phyloP scores from a whole-genome alignment of 495 filamentous ascomycete genomes.

The Pseudomonodictys pantanalensis region DNA sequence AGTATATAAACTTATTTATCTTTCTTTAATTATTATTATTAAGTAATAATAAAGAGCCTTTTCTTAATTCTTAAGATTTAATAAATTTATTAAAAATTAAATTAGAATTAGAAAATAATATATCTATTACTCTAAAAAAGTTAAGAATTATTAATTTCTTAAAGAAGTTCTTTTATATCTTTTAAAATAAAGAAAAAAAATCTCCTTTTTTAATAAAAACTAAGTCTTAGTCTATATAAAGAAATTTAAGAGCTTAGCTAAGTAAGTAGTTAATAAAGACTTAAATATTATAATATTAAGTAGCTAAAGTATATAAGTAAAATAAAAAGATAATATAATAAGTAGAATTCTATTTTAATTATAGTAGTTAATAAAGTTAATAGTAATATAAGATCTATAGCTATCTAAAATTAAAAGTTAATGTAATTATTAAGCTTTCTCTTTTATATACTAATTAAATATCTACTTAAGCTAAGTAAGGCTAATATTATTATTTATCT shows the following conservation, averaged over 20 bases:
- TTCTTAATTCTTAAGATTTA: not conserved
- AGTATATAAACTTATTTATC: not conserved
- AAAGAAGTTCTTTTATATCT: not conserved
- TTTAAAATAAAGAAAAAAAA: not conserved
- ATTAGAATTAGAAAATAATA: not conserved
- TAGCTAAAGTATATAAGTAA: constrained; percentile 26
- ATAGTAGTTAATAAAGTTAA: constrained; percentile 26
- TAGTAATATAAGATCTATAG: constrained; percentile 23
- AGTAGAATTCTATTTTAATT: constrained; percentile 22
- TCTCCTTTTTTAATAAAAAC: not conserved
- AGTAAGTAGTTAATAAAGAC: not conserved
- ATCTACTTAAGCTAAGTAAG: constrained; percentile 21
- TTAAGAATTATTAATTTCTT: not conserved
- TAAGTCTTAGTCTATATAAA: not conserved
- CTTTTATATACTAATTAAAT: constrained; percentile 26
- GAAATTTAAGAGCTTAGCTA: not conserved
- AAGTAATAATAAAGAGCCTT: not conserved
- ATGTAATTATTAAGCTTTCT: constrained; percentile 7
- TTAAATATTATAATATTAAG: constrained; percentile 17
- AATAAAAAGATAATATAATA: constrained; percentile 18
- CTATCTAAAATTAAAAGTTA: constrained; percentile 31
- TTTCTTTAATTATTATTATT: not conserved
- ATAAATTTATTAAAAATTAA: not conserved
- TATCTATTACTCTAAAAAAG: not conserved
- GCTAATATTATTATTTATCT: constrained; percentile 26